phyloP scores from a whole-genome alignment of 2,329 filamentous ascomycete genomes.

The Exophiala phaeomuriformis region DNA sequence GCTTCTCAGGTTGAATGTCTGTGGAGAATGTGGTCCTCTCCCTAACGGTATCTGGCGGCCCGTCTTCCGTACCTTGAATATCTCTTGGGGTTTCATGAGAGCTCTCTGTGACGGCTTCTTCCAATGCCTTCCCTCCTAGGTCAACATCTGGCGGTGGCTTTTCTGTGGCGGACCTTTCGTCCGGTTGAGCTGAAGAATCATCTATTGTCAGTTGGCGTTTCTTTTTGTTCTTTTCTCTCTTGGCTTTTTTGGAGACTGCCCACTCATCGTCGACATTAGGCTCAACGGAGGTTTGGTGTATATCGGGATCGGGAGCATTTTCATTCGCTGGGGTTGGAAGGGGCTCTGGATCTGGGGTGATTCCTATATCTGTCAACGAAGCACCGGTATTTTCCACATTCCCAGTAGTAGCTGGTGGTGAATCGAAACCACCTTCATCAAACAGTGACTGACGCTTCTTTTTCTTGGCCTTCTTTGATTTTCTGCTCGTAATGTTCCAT shows the following conservation, averaged over 20 bases:
- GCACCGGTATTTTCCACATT: neutral
- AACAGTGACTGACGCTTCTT: slow-evolving; percentile 29
- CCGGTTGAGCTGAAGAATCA: neutral
- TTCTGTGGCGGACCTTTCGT: neutral
- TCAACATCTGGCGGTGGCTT: neutral
- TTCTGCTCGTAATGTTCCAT: slow-evolving; percentile 26
- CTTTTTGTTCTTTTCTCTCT: slow-evolving; percentile 34
- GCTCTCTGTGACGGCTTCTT: neutral
- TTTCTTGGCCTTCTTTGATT: slow-evolving; percentile 32
- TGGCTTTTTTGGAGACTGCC: slow-evolving; percentile 25
- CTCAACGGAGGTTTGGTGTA: neutral
- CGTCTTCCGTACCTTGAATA: neutral
- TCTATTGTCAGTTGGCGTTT: slow-evolving; percentile 11
- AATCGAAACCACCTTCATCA: slow-evolving; percentile 1
- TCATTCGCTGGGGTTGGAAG: neutral
- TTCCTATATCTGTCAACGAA: neutral
- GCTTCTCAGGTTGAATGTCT: no score
- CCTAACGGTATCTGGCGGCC: neutral
- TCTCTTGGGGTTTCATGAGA: neutral
- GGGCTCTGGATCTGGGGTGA: neutral
- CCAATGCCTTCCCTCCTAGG: neutral
- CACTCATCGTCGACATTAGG: slow-evolving; percentile 5
- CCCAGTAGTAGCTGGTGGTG: neutral
- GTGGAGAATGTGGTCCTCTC: neutral
- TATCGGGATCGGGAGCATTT: neutral